Conservation (phyloP, 2,329 filamentous ascomycete species). For the Thermothelomyces thermophilus region DNA sequence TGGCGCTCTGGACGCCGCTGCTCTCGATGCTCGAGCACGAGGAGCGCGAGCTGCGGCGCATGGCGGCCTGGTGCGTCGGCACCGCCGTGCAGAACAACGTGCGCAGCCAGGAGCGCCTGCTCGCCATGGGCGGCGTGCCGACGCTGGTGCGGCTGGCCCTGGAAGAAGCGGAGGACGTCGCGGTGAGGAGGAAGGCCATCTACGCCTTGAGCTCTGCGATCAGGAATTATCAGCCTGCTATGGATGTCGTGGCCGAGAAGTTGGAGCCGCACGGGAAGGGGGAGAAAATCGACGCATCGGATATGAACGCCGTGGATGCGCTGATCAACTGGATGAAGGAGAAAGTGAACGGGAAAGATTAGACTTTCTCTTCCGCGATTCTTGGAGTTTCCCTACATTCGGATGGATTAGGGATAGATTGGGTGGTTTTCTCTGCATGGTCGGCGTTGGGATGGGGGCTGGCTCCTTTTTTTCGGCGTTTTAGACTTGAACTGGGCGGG, state of each 20-base stretch:
- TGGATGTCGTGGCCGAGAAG: conserved; percentile 61
- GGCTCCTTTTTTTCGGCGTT: too few species aligned
- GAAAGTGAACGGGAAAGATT: conserved; percentile 32
- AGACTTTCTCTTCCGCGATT: background rate
- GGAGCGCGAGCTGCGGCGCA: conserved; percentile 67
- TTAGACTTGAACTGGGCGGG: conserved; percentile 4
- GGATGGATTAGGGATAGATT: background rate
- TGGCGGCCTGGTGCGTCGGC: conserved; percentile 90
- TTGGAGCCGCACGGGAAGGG: conserved; percentile 47
- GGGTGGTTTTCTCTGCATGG: conserved; percentile 25
- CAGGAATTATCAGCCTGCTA: conserved; percentile 81
- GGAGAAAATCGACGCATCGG: conserved; percentile 62
- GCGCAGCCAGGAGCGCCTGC: conserved; percentile 67
- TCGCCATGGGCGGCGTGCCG: conserved; percentile 60
- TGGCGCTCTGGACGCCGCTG: conserved; percentile 77
- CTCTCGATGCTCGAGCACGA: conserved; percentile 61
- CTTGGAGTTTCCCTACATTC: background rate
- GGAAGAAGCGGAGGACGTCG: conserved; percentile 50
- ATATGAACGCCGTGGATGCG: conserved; percentile 81
- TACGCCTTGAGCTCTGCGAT: conserved; percentile 81
- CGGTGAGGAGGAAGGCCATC: conserved; percentile 77
- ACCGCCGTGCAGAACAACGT: conserved; percentile 96
- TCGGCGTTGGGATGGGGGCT: conserved; percentile 31
- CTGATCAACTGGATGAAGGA: conserved; percentile 63
- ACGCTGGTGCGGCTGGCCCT: conserved; percentile 60